These are phyloP conservation scores for Flammula alnicola DNA, from an alignment of 1,284 basidiomycete genomes.

Conservation along the genomic window DNA sequence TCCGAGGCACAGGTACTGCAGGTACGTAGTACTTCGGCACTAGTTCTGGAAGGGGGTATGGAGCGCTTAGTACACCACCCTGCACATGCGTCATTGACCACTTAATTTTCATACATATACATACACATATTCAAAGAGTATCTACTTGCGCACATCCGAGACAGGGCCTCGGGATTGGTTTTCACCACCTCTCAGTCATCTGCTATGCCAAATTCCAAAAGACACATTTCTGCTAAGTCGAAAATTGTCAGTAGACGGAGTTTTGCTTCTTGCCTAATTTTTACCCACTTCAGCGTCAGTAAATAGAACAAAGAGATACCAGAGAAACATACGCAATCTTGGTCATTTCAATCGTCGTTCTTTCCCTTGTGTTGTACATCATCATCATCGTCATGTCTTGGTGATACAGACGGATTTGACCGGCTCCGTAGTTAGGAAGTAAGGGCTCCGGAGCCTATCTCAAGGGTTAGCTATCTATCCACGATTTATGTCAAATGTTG, in stretches of 20 bases:
- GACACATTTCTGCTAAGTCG: slow-evolving; percentile 11
- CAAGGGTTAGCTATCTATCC: background rate
- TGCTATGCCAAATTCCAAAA: slow-evolving; percentile 4
- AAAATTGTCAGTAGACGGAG: slow-evolving; percentile 5
- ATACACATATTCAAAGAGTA: too few species aligned
- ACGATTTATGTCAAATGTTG: background rate
- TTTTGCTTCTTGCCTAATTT: slow-evolving; percentile 3
- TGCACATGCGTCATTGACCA: too few species aligned
- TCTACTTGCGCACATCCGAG: too few species aligned
- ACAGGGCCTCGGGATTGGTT: too few species aligned
- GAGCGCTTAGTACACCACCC: too few species aligned
- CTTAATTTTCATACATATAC: too few species aligned
- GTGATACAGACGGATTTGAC: slow-evolving; percentile 18
- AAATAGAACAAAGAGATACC: background rate
- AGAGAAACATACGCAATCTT: slow-evolving; percentile 12
- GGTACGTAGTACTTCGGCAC: too few species aligned
- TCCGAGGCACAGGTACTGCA: too few species aligned
- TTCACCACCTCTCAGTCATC: too few species aligned
- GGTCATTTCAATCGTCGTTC: slow-evolving; percentile 13
- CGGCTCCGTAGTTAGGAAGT: slow-evolving; percentile 22
- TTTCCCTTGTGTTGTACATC: slow-evolving; percentile 18
- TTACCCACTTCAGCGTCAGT: background rate
- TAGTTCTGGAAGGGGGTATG: too few species aligned
- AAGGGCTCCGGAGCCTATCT: slow-evolving; percentile 17
- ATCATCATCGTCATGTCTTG: slow-evolving; percentile 21